These are phyloP conservation scores for Termitomyces sp. DNA, from an alignment of 768 basidiomycete genomes.

Conservation along the genomic window DNA sequence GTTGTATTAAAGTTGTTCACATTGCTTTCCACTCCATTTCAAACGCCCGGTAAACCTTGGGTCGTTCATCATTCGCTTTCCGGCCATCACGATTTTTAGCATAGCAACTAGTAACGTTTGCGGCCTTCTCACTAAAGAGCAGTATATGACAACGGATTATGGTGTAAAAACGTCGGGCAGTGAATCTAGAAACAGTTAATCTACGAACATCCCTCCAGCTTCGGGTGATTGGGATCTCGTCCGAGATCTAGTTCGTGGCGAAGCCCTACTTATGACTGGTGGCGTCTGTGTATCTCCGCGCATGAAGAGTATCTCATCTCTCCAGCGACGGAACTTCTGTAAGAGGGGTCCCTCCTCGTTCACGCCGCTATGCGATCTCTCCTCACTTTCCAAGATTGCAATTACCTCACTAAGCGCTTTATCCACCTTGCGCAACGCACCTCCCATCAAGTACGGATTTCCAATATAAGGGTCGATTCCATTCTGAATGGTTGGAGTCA, in stretches of 20 bases:
- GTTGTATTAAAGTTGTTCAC: background rate
- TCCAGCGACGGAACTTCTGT: conserved; percentile 37
- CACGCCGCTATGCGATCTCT: conserved; percentile 28
- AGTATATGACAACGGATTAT: background rate
- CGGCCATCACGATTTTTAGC: background rate
- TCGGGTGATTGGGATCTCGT: conserved; percentile 14
- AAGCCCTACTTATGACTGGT: conserved; percentile 3
- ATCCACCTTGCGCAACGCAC: conserved; percentile 39
- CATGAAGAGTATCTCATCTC: conserved; percentile 32
- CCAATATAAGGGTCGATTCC: conserved; percentile 28
- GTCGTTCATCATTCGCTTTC: background rate
- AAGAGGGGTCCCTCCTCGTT: conserved; percentile 28
- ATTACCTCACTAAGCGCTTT: conserved; percentile 38
- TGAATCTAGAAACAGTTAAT: conserved; percentile 12
- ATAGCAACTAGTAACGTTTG: background rate
- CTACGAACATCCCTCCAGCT: conserved; percentile 30
- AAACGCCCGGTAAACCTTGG: background rate
- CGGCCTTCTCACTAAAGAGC: background rate
- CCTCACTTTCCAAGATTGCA: conserved; percentile 38
- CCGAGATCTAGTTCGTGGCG: conserved; percentile 6
- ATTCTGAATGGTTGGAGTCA: conserved; percentile 16
- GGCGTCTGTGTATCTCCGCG: conserved; percentile 17
- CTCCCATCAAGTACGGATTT: conserved; percentile 43
- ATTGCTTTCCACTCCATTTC: background rate
- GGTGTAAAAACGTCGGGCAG: background rate